A percentile compares a stretch with the other conserved stretches of the same genome.
These are phyloP conservation scores for Patellifolia procumbens DNA, from an alignment of 179 eudicot genomes.

Conservation along the genomic window DNA sequence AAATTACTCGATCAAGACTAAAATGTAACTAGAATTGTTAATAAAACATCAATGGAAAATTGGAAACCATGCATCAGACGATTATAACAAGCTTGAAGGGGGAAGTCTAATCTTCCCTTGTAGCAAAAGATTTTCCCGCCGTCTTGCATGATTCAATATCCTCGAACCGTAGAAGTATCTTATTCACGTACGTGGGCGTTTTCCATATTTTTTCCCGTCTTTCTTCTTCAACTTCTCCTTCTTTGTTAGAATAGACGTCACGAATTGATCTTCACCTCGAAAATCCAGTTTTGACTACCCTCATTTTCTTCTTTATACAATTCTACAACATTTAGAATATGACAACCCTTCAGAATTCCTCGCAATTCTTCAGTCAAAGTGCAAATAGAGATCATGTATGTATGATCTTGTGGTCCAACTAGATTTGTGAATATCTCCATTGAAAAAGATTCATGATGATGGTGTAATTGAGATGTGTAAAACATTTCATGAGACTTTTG, in stretches of 20 bases:
- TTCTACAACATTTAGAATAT: neutral
- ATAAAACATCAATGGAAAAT: no score
- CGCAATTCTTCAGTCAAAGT: neutral
- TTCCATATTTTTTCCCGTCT: neutral
- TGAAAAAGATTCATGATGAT: slow-evolving; percentile 2
- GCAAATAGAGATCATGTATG: neutral
- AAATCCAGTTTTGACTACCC: neutral
- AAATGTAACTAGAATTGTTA: no score
- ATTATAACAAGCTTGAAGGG: no score
- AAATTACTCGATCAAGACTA: no score
- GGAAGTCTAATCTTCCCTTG: neutral
- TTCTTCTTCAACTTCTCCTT: neutral
- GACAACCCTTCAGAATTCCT: neutral
- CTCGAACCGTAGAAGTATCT: slow-evolving; percentile 1
- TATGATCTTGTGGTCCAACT: slow-evolving; percentile 23
- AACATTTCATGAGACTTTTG: neutral
- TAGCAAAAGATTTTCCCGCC: slow-evolving; percentile 1
- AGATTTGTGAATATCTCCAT: slow-evolving; percentile 15
- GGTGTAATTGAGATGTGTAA: neutral
- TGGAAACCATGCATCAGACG: no score
- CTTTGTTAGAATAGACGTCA: neutral
- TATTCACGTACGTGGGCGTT: neutral
- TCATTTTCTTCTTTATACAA: neutral
- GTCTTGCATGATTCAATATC: slow-evolving; percentile 4
- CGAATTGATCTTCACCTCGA: neutral